Base-by-base conservation (phyloP, 2,329 filamentous ascomycete genomes). In the Trichoderma polysporum region DNA sequence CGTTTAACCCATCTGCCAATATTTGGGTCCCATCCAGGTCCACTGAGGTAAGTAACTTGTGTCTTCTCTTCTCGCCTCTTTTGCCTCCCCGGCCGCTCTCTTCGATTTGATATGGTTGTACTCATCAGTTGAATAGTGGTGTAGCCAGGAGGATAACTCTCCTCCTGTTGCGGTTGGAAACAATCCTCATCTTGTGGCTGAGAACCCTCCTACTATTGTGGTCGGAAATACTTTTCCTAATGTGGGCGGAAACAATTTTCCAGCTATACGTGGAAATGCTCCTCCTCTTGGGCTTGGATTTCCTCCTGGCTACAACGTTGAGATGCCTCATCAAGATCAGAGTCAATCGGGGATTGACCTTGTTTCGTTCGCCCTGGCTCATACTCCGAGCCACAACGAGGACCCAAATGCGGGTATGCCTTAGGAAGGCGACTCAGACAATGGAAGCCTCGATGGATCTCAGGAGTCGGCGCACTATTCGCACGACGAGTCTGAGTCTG, bases 351-450 rank as follows among this genome's bases (percentile, higher is more conserved):
- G 25, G 9, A 41, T 58, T 22, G 66, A 65, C 27, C 22, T 65
- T 10, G 33, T 53, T 33, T 49, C 66, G n/a, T 58, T 58, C 17
- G 66, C 59, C 7, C n/a, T 58, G 37, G 52, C 66, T 58, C 66
- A 66, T 33, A 53, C 65, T 17, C 37, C 68, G 33, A 33, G 65
- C 27, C 25, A 61, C 29, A 66, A 64, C 65, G 62, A 66, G 13
- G 50, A 52, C 39, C 49, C 39, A 12, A 54, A 64, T 31, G 37
- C 52, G 29, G 67, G 67, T 41, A 45, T 63, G 33, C 49, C 70
- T 27, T 73, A 72, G 71, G 57, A 63, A 62, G 70, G 66, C 19
- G 50, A 49, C 60, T 64, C 69, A 33, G 47, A 58, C 50, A 63
- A 33, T 27, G 27, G 27, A n/a, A 41, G 29, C 17, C 6, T 63